phyloP scores from a whole-genome alignment of 2,329 filamentous ascomycete genomes.

The Magnaporthiopsis incrustans region DNA sequence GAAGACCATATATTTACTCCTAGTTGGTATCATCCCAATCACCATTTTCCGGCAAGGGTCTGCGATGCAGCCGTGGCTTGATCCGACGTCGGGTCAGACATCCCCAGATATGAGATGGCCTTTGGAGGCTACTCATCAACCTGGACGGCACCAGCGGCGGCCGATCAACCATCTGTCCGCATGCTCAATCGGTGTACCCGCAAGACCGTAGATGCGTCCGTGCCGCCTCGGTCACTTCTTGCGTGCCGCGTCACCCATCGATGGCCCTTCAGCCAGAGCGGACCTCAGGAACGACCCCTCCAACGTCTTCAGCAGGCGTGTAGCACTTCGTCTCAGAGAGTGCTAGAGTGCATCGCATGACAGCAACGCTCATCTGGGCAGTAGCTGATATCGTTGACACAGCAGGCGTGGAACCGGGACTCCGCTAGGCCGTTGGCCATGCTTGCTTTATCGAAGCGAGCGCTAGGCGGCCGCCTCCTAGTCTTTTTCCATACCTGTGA shows the following conservation, averaged over 20 bases:
- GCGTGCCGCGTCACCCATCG: not conserved
- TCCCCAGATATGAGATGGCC: not conserved
- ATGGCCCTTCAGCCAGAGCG: not conserved
- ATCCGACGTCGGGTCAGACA: not conserved
- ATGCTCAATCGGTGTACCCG: not conserved
- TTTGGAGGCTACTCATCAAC: not conserved
- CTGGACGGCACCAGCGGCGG: too few relatives aligned
- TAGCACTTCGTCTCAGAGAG: not conserved
- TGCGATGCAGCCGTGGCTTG: not conserved
- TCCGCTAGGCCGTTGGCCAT: not conserved
- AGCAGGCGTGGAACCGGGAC: not conserved
- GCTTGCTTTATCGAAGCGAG: not conserved
- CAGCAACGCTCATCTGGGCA: not conserved
- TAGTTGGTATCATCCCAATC: too few relatives aligned
- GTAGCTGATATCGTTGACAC: not conserved
- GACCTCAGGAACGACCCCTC: not conserved
- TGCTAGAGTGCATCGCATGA: not conserved
- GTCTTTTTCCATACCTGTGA: not conserved
- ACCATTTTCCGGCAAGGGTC: too few relatives aligned
- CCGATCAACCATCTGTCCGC: not conserved
- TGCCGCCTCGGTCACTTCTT: not conserved
- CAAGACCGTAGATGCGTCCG: not conserved
- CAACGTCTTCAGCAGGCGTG: not conserved
- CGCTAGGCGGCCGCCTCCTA: not conserved
- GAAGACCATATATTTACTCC: too few relatives aligned